phyloP scores from a whole-genome alignment of 1,284 basidiomycete species.

The Erythrobasidium hasegawianum region DNA sequence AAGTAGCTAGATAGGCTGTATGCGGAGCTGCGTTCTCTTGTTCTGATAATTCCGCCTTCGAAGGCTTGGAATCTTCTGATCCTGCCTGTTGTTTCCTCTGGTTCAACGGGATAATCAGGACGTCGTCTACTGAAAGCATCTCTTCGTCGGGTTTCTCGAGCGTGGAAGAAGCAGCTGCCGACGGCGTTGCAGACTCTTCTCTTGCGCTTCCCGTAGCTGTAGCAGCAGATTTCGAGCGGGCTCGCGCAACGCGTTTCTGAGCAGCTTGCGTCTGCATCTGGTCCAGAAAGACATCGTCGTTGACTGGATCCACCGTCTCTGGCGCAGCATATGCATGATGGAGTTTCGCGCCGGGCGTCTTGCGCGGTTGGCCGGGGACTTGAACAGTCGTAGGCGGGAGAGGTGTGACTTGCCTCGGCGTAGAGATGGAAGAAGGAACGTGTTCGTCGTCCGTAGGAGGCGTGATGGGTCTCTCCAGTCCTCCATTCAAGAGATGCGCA shows the following conservation, averaged over 20 bases:
- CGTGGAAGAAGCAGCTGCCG: slow-evolving; percentile 1
- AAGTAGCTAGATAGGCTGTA: not conserved
- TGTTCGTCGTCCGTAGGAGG: slow-evolving; percentile 57
- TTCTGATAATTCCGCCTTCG: slow-evolving; percentile 12
- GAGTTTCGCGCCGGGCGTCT: slow-evolving; percentile 72
- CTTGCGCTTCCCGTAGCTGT: slow-evolving; percentile 4
- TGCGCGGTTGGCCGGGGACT: slow-evolving; percentile 57
- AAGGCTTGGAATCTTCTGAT: slow-evolving; percentile 23
- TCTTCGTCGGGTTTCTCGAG: slow-evolving; percentile 20
- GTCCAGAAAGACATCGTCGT: slow-evolving; percentile 31
- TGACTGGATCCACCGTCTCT: slow-evolving; percentile 24
- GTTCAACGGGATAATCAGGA: too few relatives aligned
- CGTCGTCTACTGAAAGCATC: slow-evolving; percentile 15
- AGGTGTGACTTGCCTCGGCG: slow-evolving; percentile 59
- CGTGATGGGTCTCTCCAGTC: slow-evolving; percentile 52
- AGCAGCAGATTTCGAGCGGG: slow-evolving; percentile 2
- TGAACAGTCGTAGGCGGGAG: slow-evolving; percentile 46
- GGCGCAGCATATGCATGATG: slow-evolving; percentile 51
- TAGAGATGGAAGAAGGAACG: slow-evolving; percentile 51
- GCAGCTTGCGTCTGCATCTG: slow-evolving; percentile 30
- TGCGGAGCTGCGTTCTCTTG: not conserved
- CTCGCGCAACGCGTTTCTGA: slow-evolving; percentile 16
- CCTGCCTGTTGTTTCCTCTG: not conserved
- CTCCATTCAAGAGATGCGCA: slow-evolving; percentile 52
- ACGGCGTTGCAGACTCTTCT: slow-evolving; percentile 14